Percentiles rank a stretch among this genome's conserved stretches.
phyloP scores from a whole-genome alignment of 2,329 filamentous ascomycete species.

The Periconia digitata region DNA sequence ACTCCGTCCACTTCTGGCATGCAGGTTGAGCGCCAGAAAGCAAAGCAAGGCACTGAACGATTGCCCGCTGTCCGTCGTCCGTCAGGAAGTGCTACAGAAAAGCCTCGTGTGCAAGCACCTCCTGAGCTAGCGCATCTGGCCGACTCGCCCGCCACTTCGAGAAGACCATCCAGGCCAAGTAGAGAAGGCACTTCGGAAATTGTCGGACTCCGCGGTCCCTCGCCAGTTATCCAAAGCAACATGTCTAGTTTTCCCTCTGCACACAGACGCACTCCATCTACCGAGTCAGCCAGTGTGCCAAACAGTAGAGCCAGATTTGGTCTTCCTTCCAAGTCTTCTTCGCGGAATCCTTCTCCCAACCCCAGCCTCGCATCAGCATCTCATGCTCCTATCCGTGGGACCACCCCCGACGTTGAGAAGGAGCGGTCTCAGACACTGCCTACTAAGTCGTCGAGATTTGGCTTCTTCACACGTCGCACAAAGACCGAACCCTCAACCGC shows the following conservation, averaged over 20 bases:
- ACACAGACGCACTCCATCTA: slow-evolving; percentile 55
- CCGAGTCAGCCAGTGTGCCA: slow-evolving; percentile 40
- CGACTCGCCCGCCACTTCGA: slow-evolving; percentile 57
- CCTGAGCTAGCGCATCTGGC: slow-evolving; percentile 57
- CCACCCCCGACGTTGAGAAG: slow-evolving; percentile 44
- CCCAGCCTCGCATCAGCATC: slow-evolving; percentile 32
- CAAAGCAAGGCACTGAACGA: slow-evolving; percentile 34
- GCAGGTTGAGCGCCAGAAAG: slow-evolving; percentile 50
- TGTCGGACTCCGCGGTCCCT: slow-evolving; percentile 48
- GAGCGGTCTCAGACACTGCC: slow-evolving; percentile 43
- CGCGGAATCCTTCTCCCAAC: slow-evolving; percentile 42
- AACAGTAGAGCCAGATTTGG: slow-evolving; percentile 26
- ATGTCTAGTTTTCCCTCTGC: slow-evolving; percentile 51
- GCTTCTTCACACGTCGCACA: slow-evolving; percentile 73
- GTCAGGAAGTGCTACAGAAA: slow-evolving; percentile 8
- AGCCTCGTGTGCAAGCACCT: slow-evolving; percentile 30
- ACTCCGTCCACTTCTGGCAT: slow-evolving; percentile 70
- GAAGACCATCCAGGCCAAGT: slow-evolving; percentile 49
- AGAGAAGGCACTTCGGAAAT: slow-evolving; percentile 50
- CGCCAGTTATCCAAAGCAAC: slow-evolving; percentile 60
- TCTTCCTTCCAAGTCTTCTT: slow-evolving; percentile 34
- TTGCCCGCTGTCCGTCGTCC: not conserved
- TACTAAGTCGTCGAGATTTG: slow-evolving; percentile 68
- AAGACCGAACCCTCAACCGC: slow-evolving; percentile 64
- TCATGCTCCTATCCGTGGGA: slow-evolving; percentile 32